Evolutionary conservation across 179 eudicot species (phyloP), one percentile per base, ranked within the genome.

Genomic region (Silene coronaria): DNA sequence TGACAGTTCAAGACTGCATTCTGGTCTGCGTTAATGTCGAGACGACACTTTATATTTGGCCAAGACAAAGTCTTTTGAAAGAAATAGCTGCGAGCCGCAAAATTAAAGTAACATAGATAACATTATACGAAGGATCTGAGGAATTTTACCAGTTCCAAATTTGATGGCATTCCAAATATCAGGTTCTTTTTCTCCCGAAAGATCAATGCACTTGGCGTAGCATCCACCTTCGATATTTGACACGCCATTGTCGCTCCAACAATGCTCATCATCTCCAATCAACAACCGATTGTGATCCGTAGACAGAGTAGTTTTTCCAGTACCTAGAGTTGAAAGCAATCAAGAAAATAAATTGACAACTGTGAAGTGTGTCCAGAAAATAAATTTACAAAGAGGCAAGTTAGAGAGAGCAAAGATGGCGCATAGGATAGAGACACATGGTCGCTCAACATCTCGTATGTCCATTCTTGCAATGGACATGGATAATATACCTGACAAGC

Each of bases 201-300:
- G 88, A 79, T 92, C 98, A 34, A 94, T 88, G 82, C 97, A 92
- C 88, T 94, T 94, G 51, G 97, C 98, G 81, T 94, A 94, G 82
- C 98, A 94, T 70, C 98, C 97, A 6, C 97, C 98, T 76, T 94
- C 98, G 21, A 94, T 94, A 32, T 94, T 94, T 0, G 98, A 92
- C 38, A 94, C 98, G 24, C 98, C 97, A 62, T 82, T 86, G 21
- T 90, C 91, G 67, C 91, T 85, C 98, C 97, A 94, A 59, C 97
- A 92, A 28, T 94, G 98, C 79, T 94, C 98, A 45, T 94, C 98
- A 42, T 94, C 98, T 62, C 98, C 98, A 46, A 94, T 94, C 60
- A 94, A 77, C 68, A 86, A 86, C 64, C 98, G 85, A 63, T 92
- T 94, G 58, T 90, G 92, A 83, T 94, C 98, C 0, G 98, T 94